Evolutionary conservation across 208 protist genomes (phyloP).

Genomic region (Trypanosomatidae sp.): DNA sequence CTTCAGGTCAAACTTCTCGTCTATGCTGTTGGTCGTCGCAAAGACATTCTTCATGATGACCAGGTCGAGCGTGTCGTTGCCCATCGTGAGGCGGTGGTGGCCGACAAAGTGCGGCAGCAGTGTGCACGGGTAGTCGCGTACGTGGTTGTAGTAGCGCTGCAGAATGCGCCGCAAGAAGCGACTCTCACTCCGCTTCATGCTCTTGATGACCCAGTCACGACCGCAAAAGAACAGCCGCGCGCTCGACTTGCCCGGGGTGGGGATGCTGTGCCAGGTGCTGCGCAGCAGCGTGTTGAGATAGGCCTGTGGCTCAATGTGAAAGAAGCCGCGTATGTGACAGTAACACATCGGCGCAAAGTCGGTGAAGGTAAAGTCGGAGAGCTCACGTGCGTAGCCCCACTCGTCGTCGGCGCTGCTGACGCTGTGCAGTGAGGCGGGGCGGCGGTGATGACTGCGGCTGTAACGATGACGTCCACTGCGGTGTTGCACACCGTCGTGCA

Average conservation of each 20-base stretch:
- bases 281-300: slow-evolving; percentile 63
- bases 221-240: slow-evolving; percentile 89
- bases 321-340: slow-evolving; percentile 79
- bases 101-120: slow-evolving; percentile 87
- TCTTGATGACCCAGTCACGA: slow-evolving; percentile 90
- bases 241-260: slow-evolving; percentile 80
- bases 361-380: slow-evolving; percentile 56
- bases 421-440: background rate
- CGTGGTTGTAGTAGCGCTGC: slow-evolving; percentile 86
- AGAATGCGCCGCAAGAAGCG: slow-evolving; percentile 80
- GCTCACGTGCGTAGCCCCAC: slow-evolving; percentile 24
- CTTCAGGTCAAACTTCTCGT: slow-evolving; percentile 91
- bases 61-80: slow-evolving; percentile 53
- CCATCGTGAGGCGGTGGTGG: slow-evolving; percentile 65
- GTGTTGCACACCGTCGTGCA: slow-evolving; percentile 1
- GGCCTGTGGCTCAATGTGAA: slow-evolving; percentile 48
- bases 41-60: slow-evolving; percentile 94
- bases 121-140: slow-evolving; percentile 81
- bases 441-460: background rate
- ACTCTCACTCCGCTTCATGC: slow-evolving; percentile 81
- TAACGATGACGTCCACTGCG: background rate
- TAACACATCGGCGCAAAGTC: slow-evolving; percentile 91
- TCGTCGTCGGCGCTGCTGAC: slow-evolving; percentile 13
- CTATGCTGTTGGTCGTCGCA: slow-evolving; percentile 77
- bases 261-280: slow-evolving; percentile 79